phyloP scores from a whole-genome alignment of 768 basidiomycete genomes.

The Suillus bovinus region DNA sequence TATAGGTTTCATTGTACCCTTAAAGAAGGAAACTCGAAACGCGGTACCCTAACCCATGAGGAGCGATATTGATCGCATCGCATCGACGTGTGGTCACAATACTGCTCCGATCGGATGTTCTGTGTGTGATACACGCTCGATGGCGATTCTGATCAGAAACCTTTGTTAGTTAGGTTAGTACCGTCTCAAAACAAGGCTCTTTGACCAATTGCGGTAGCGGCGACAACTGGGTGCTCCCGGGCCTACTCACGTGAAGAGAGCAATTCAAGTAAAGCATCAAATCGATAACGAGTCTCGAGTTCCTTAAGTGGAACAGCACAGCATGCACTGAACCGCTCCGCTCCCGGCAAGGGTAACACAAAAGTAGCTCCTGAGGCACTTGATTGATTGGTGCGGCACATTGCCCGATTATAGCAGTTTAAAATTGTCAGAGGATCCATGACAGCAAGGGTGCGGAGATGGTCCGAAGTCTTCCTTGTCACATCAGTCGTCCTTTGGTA shows the following conservation, averaged over 20 bases:
- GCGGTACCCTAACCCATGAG: background rate
- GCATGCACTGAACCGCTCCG: background rate
- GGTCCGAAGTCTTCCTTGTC: too few species aligned
- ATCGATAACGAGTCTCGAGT: background rate
- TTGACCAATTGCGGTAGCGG: background rate
- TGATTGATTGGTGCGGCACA: background rate
- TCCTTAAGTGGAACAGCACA: background rate
- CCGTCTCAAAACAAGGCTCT: background rate
- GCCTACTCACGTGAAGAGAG: background rate
- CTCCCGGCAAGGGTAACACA: background rate
- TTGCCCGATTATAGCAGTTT: too few species aligned
- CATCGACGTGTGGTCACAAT: background rate
- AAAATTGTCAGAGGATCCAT: too few species aligned
- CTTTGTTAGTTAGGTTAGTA: background rate
- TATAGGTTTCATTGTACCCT: background rate
- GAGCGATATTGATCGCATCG: background rate
- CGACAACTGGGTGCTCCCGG: background rate
- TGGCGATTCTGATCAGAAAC: background rate
- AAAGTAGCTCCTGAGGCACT: background rate
- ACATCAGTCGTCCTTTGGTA: too few species aligned
- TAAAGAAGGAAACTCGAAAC: background rate
- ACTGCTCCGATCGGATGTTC: background rate
- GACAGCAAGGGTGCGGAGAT: too few species aligned
- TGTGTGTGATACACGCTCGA: background rate
- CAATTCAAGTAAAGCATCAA: background rate